Base-by-base conservation (phyloP, 148 eudicot species). In the Mesembryanthemum crystallinum region DNA sequence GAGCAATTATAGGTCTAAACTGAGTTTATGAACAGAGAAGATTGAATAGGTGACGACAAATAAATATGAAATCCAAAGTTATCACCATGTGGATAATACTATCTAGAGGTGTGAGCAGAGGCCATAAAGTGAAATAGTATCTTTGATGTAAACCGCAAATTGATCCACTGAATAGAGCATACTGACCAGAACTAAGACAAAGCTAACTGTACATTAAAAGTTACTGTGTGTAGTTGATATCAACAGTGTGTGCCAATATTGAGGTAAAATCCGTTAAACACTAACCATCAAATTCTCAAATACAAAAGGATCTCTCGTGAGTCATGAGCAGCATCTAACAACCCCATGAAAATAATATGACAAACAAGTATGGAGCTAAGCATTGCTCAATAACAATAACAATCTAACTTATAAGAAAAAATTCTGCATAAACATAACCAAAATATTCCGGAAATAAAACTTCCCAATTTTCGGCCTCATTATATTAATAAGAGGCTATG, bases 41-140 rank as follows among this genome's bases (percentile, higher is more conserved):
- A 70, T 32, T 51, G 20, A 30, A 14, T 7, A 47, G 69, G 18
- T 72, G 59, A 69, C 63, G 64, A 64, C 29, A 18, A 82, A 29
- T n/a, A n/a, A n/a, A n/a, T 13, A 29, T 14, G 43, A 57, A 7
- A 8, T 47, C 52, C 52, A 47, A 47, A 47, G 42, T 3, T 37
- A 8, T 37, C 42, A 37, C 5, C 42, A 37, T 3, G 5, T 3
- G 42, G 8, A 37, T 37, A 37, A n/a, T n/a, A n/a, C n/a, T n/a
- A n/a, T n/a, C n/a, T n/a, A n/a, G n/a, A n/a, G n/a, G n/a, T n/a
- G n/a, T n/a, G n/a, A n/a, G n/a, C n/a, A n/a, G n/a, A n/a, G n/a
- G n/a, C n/a, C n/a, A 35, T 35, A 35, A 35, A 43, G 49, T 43
- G 49, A 9, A 43, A 43, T 43, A 4, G 8, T 43, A 43, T 51